Percentiles rank a stretch among this genome's conserved stretches.
Evolutionary conservation across 345 rosid species (phyloP).

Genomic region (Cardamine chenopodiifolia): DNA sequence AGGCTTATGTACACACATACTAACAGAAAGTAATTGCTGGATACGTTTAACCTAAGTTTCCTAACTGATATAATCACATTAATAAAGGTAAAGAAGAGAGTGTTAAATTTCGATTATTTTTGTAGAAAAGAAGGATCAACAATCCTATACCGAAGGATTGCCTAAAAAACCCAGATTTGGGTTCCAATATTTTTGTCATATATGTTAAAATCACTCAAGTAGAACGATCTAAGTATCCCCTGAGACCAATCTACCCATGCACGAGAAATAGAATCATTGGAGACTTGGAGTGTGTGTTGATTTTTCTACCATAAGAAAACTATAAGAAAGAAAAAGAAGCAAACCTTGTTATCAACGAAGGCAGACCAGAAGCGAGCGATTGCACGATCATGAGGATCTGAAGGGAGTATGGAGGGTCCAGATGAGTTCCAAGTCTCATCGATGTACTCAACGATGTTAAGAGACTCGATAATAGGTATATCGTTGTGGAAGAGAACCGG

Average conservation of each 20-base stretch:
- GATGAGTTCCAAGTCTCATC: slow-evolving; percentile 64
- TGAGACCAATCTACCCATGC: neutral
- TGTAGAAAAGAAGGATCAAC: neutral
- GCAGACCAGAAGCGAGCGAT: slow-evolving; percentile 72
- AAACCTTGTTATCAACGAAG: slow-evolving; percentile 65
- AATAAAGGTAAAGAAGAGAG: too few species aligned
- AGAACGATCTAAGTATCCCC: neutral
- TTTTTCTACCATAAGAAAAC: neutral
- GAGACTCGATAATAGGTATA: slow-evolving; percentile 41
- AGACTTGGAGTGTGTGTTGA: neutral
- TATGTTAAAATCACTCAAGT: neutral
- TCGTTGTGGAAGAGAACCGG: slow-evolving; percentile 48
- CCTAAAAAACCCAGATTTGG: neutral
- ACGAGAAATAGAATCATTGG: neutral
- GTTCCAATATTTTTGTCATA: neutral
- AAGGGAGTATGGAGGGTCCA: slow-evolving; percentile 58
- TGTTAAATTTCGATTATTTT: too few species aligned
- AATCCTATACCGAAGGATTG: neutral
- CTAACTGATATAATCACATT: too few species aligned
- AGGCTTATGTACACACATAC: too few species aligned
- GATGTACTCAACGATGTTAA: slow-evolving; percentile 44
- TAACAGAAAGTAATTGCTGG: too few species aligned
- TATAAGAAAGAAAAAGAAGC: neutral
- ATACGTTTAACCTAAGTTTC: too few species aligned
- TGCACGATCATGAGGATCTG: slow-evolving; percentile 64